Evolutionary conservation across 768 basidiomycete genomes (phyloP), one percentile per base, ranked within the genome.

Genomic region (Lactarius indigo): DNA sequence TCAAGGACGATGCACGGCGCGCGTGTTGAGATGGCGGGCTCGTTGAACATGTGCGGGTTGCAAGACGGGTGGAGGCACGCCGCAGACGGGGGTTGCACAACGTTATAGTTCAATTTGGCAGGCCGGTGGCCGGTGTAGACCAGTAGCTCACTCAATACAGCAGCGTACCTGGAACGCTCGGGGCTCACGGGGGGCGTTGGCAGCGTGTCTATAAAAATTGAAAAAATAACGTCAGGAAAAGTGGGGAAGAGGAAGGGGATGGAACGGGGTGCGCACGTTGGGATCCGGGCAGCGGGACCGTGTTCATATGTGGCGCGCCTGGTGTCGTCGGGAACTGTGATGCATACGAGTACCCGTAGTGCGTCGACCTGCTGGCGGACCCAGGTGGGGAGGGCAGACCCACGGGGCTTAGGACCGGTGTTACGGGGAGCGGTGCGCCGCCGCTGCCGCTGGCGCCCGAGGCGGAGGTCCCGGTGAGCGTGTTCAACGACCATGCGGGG

Each of bases 231-330:
- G 10, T 33, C 9, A 62, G 28, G 6, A 13, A 35, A 17, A 3
- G n/a, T 15, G 9, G 18, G 26, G 12, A 42, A n/a, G 20, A 6
- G 47, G 5, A 23, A 15, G 6, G 28, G 28, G 26, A 54, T 3
- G 35, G 30, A 33, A 1, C n/a, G n/a, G 17, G 12, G 58, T 26
- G 31, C 68, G 68, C 54, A 69, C 68, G 30, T 44, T 55, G 37
- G 28, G 5, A n/a, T 7, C 17, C 15, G 8, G 69, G 69, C 3
- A 69, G 55, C 26, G 69, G 63, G 44, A 69, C 69, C 13, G 69
- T 68, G 61, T 33, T 18, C 58, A 69, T 60, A 28, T 69, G 64
- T 44, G 69, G 69, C 35, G 69, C 69, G 20, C 69, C 69, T 23
- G 69, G 69, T 6, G 69, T 69, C 10, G 56, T 64, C 10, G 69